Evolutionary conservation across 805 yeast genomes (phyloP), one percentile per base, ranked within the genome.

Genomic region (Candida hungchunana): DNA sequence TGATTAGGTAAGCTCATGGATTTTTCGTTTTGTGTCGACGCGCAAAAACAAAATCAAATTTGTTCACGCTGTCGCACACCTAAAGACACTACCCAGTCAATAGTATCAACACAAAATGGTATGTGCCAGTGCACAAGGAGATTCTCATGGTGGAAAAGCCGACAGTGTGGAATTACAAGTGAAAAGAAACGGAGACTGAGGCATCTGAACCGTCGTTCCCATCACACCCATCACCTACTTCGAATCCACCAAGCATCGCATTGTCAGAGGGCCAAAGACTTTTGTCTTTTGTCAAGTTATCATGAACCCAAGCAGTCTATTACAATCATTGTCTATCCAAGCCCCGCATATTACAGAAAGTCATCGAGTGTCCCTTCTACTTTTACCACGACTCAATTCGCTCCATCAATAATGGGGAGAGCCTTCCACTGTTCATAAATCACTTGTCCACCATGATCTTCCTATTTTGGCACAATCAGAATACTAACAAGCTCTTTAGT

Each of bases 401-500:
- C n/a, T 10, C 21, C 21, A 18, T 21, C 7, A 27, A 6, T 14
- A 27, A 6, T 8, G 16, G 18, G n/a, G n/a, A 13, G 21, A 29
- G 24, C n/a, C n/a, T n/a, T 19, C 20, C 19, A 20, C 21, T 22
- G 14, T 18, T 28, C 22, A 5, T 11, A 6, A 8, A 7, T 18
- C 15, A 18, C 14, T 18, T 10, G n/a, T 28, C 10, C 31, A 8
- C 21, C 8, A 18, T n/a, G 18, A 7, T 14, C 24, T 18, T n/a
- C n/a, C n/a, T n/a, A n/a, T n/a, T n/a, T n/a, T n/a, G n/a, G n/a
- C n/a, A n/a, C 11, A 12, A 27, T 9, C 31, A 29, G 11, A 23
- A 27, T 51, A 51, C 56, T 51, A 51, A 53, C 56, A 26, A 25
- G 7, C 3, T 12, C 8, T 10, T 7, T 60, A 84, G 96, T 84